Base-by-base conservation (phyloP, 1,284 basidiomycete genomes). In the Moesziomyces aphidis region DNA sequence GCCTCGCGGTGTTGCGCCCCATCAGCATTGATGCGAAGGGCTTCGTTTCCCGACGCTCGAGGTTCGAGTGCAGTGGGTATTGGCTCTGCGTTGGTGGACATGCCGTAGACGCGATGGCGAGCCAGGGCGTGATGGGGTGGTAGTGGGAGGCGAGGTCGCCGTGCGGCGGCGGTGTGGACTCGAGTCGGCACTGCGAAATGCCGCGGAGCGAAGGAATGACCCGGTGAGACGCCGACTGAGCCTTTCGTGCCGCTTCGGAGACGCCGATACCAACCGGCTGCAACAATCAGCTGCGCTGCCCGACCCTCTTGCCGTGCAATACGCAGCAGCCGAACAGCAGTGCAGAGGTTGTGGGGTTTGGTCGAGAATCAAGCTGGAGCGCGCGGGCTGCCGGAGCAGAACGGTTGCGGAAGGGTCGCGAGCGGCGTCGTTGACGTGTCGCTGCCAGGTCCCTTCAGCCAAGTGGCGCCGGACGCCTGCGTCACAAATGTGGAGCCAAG, bases 81-180 rank as follows among this genome's bases (percentile, higher is more conserved):
- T 22, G 52, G 17, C 44, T 60, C 61, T 10, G 43, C 44, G 48
- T 55, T 71, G 24, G 62, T 65, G 7, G 68, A 71, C 68, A 71
- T 71, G 23, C 51, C 54, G 45, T 9, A 15, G 6, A 53, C 39
- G 39, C 39, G 39, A 42, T n/a, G 39, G 39, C 39, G 39, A 42
- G 17, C 39, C 39, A 42, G 19, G 39, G 39, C 39, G 39, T 19
- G 39, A 19, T 8, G 17, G n/a, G 15, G 39, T 42, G 17, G 39
- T 42, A 17, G 39, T 19, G 8, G 17, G 19, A 19, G 17, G 39
- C 15, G 7, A n/a, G 5, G 39, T 19, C 39, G 39, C 17, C 5
- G 39, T 2, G 39, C 2, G 3, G 31, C 4, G 31, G 31, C 31
- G 31, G 31, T 34, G 31, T 10, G 13, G 4, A 4, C 4, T 34